Conservation (phyloP, 495 filamentous ascomycete genomes). For the Usnea hakonensis region DNA sequence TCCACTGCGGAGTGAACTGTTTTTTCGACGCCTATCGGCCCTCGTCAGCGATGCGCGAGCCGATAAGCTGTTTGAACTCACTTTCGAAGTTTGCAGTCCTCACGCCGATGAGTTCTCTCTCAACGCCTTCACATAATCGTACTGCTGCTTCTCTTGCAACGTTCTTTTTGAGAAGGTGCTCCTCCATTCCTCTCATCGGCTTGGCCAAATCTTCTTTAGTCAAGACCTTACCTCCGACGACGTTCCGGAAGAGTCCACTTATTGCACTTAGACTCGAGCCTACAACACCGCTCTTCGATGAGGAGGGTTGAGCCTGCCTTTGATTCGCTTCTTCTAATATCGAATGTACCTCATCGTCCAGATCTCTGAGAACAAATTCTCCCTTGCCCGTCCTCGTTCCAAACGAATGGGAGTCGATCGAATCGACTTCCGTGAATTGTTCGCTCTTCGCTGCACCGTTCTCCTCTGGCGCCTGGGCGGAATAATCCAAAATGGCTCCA, state of each 20-base stretch:
- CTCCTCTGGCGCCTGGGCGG: conserved; percentile 39
- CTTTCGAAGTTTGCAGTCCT: conserved; percentile 92
- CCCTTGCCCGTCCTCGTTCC: conserved; percentile 78
- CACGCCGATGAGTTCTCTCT: conserved; percentile 78
- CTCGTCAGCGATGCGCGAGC: conserved; percentile 9
- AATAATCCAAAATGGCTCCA: conserved; percentile 79
- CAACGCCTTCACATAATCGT: conserved; percentile 82
- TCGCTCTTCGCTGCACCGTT: conserved; percentile 46
- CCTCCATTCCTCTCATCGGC: conserved; percentile 90
- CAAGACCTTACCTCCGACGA: conserved; percentile 86
- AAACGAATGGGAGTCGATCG: conserved; percentile 70
- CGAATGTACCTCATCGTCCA: conserved; percentile 87
- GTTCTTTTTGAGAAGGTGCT: conserved; percentile 91
- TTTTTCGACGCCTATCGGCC: conserved; percentile 55
- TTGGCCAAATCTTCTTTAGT: conserved; percentile 83
- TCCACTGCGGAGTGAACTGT: conserved; percentile 80
- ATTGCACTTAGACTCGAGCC: conserved; percentile 71
- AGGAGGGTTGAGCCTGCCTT: conserved; percentile 46
- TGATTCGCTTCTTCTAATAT: conserved; percentile 67
- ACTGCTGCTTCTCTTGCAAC: conserved; percentile 91
- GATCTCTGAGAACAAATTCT: conserved; percentile 85
- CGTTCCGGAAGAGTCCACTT: conserved; percentile 81
- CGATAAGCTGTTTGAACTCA: conserved; percentile 26
- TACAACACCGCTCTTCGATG: conserved; percentile 53
- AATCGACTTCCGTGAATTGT: conserved; percentile 49